These are phyloP conservation scores for Gymnopilus dilepis DNA, from an alignment of 768 basidiomycete species.

Conservation along the genomic window DNA sequence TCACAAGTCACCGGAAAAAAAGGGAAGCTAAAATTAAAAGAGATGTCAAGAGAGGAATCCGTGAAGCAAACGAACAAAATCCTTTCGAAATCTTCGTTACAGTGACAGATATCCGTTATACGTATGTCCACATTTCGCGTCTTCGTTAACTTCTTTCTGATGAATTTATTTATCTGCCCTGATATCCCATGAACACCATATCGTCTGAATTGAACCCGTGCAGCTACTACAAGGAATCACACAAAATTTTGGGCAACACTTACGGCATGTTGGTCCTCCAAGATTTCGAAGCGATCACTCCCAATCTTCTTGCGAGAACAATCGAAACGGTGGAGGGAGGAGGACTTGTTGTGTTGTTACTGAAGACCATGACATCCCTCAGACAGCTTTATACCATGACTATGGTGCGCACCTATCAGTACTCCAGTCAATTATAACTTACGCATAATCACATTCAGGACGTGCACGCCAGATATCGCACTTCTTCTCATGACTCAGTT, in stretches of 20 bases:
- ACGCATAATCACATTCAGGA: constrained; percentile 58
- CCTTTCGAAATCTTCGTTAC: constrained; percentile 99
- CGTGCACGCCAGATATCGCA: constrained; percentile 93
- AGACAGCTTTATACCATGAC: constrained; percentile 93
- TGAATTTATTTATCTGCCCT: neutral
- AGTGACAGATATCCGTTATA: constrained; percentile 99
- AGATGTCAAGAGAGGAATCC: constrained; percentile 91
- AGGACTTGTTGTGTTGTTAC: constrained; percentile 82
- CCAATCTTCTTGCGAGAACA: constrained; percentile 94
- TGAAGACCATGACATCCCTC: constrained; percentile 95
- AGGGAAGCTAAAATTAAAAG: constrained; percentile 96
- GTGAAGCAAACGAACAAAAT: constrained; percentile 94
- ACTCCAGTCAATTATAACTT: neutral
- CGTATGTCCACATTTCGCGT: constrained; percentile 53
- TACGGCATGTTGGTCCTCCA: constrained; percentile 97
- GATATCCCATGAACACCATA: no score
- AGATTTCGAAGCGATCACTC: constrained; percentile 98
- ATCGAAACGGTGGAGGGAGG: constrained; percentile 99
- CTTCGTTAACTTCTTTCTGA: neutral
- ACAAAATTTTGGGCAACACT: constrained; percentile 96
- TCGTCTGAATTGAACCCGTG: neutral
- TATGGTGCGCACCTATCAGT: constrained; percentile 48
- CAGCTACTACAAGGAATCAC: constrained; percentile 96
- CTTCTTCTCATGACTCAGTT: constrained; percentile 86
- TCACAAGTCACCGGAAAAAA: constrained; percentile 97